phyloP scores from a whole-genome alignment of 176 grass and related monocot genomes.

The Pharus latifolius region DNA sequence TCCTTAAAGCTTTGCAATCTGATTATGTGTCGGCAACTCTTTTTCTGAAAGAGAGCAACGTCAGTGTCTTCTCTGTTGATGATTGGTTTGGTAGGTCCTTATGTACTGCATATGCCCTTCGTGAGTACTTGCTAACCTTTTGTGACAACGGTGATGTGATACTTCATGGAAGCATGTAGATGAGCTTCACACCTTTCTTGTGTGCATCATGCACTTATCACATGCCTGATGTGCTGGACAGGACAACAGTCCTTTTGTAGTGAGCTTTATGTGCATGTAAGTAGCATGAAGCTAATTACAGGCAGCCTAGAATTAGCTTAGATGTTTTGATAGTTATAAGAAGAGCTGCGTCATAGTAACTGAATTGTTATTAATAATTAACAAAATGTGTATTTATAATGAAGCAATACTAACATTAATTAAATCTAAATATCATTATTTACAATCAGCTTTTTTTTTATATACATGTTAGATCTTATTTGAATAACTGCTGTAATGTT shows the following conservation, averaged over 20 bases:
- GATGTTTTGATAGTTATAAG: no score
- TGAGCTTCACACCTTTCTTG: not conserved
- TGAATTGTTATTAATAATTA: not conserved
- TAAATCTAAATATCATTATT: not conserved
- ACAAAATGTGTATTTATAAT: not conserved
- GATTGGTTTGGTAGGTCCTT: slow-evolving; percentile 7
- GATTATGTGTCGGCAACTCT: not conserved
- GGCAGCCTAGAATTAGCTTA: no score
- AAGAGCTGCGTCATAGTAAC: not conserved
- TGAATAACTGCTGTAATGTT: not conserved
- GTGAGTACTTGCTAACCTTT: not conserved
- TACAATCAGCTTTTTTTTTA: not conserved
- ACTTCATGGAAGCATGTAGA: not conserved
- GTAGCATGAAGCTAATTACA: no score
- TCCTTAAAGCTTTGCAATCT: not conserved
- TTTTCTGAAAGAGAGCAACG: not conserved
- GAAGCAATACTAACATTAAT: not conserved
- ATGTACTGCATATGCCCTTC: not conserved
- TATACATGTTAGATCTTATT: not conserved
- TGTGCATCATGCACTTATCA: not conserved
- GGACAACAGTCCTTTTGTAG: not conserved
- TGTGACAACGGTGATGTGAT: not conserved
- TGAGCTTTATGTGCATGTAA: not conserved
- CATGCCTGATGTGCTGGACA: not conserved
- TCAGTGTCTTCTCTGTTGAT: no score